A percentile compares a stretch with the other conserved stretches of the same genome.
Conservation (phyloP, 2,329 filamentous ascomycete genomes). For the Sarocladium oryzae region DNA sequence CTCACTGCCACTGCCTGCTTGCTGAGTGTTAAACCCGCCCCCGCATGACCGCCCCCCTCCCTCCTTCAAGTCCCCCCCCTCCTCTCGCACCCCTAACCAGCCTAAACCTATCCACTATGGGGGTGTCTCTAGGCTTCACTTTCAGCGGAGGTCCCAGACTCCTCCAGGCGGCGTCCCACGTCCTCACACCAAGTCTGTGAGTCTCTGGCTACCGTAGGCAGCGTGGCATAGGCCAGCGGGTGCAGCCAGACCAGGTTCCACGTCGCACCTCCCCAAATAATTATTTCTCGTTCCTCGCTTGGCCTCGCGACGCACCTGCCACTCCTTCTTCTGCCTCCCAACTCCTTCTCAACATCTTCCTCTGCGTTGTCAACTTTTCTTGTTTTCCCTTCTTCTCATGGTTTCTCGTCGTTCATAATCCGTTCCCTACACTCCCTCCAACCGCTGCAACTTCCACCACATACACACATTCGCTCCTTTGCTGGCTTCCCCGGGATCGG, state of each 20-base stretch:
- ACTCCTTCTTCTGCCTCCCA: constrained; percentile 8
- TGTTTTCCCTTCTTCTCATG: neutral
- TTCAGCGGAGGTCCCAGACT: constrained; percentile 2
- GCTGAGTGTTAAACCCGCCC: constrained; percentile 1
- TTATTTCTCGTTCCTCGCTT: constrained; percentile 12
- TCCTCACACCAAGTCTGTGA: neutral
- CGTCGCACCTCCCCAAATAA: constrained; percentile 11
- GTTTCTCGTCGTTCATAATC: neutral
- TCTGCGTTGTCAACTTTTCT: constrained; percentile 8
- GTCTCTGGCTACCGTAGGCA: no score
- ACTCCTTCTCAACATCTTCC: constrained; percentile 3
- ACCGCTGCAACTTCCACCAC: neutral
- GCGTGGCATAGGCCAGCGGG: neutral
- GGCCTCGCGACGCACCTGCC: constrained; percentile 7
- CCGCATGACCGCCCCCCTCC: constrained; percentile 1
- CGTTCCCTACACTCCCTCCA: neutral
- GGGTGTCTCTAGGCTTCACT: constrained; percentile 6
- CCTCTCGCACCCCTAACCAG: neutral
- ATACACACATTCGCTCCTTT: constrained; percentile 9
- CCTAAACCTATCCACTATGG: constrained; percentile 1
- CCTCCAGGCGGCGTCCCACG: no score
- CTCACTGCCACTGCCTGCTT: neutral
- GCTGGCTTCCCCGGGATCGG: constrained; percentile 9
- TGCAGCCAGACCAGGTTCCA: constrained; percentile 5
- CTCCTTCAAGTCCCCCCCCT: neutral